Base-by-base conservation (phyloP, 2,329 filamentous ascomycete genomes). In the Triangularia verruculosa region DNA sequence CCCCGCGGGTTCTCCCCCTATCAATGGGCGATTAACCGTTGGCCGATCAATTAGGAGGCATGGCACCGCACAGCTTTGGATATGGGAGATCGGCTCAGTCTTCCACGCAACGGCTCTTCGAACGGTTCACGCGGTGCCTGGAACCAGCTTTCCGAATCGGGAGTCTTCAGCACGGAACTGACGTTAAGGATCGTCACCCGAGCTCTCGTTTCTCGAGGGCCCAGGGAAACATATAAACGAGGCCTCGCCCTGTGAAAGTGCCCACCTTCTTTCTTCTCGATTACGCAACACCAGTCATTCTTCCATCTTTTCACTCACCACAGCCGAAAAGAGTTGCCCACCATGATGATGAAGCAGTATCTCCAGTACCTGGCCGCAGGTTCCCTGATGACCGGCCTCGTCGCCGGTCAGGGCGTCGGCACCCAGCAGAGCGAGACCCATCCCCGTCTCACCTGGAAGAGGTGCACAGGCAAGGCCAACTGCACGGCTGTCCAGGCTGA, bases 401-500 rank as follows among this genome's bases (percentile, higher is more conserved):
- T 52, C 34, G 28, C 57, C 51, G 66, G 57, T 47, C 67, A 69
- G 54, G 62, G 64, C 52, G 66, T 66, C 43, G 67, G 67, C 62
- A 66, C 43, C 28, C 56, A 65, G 64, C 27, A 47, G 53, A 61
- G 30, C 27, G 66, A 68, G 47, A 68, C 28, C 6, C 66, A 68
- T 17, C 66, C 61, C 57, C 62, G 57, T 52, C 43, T 68, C 3
- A 54, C 54, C 28, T 68, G 66, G 66, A 69, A 70, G 63, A 68
- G 67, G 43, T 74, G 72, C 63, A 66, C 68, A 22, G 64, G 67
- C 57, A 61, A 63, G 32, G 67, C 62, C 30, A 64, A 34, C 52
- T 70, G 68, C 64, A 28, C 57, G 15, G 47, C 61, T 13, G 75
- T 80, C 64, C 71, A 73, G 57, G 79, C 76, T 51, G 77, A 77